Evolutionary conservation across 2,329 filamentous ascomycete genomes (phyloP), one percentile per base, ranked within the genome.

Genomic region (Aspergillus quadrilineatus): DNA sequence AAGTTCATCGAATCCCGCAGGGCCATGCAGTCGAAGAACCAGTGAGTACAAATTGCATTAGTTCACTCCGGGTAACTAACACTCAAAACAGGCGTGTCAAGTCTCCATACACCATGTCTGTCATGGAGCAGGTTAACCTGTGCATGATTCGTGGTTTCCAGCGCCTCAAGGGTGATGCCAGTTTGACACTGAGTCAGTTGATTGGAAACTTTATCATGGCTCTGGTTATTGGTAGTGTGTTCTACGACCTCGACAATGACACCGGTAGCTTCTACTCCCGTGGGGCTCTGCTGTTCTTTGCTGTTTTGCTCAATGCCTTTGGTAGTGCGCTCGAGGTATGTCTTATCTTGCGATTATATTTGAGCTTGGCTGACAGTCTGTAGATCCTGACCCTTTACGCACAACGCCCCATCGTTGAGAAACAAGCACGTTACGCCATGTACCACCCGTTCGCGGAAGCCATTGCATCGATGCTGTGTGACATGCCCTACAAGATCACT

Each of bases 401-500:
- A 2, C 92, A 96, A 82, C 88, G 92, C 37, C 89, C 89, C 1
- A 96, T 96, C 65, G 90, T 97, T 58, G 91, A 96, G 70, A 96
- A 96, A 71, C 92, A 97, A 65, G 78, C 82, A 55, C 85, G 89
- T 56, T 96, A 96, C 70, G 91, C 92, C 15, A 81, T 96, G 15
- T 96, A 96, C 67, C 92, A 96, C 67, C 91, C 92, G 0, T 92
- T 89, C 8, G 89, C 91, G 14, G 92, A 97, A 79, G 90, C 91
- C n/a, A 81, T 90, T 57, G 85, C 89, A 0, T 94, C 89, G 8
- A 94, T 96, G 88, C 74, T 96, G 30, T 88, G 85, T 60, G 92
- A 97, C 65, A 76, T 96, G 75, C 92, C 92, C 0, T 90, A 90
- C 74, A 96, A 94, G 73, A 74, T 95, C 7, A 37, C 74, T n/a